phyloP scores from a whole-genome alignment of 2,329 filamentous ascomycete species.

The Fusarium fracticaudum region DNA sequence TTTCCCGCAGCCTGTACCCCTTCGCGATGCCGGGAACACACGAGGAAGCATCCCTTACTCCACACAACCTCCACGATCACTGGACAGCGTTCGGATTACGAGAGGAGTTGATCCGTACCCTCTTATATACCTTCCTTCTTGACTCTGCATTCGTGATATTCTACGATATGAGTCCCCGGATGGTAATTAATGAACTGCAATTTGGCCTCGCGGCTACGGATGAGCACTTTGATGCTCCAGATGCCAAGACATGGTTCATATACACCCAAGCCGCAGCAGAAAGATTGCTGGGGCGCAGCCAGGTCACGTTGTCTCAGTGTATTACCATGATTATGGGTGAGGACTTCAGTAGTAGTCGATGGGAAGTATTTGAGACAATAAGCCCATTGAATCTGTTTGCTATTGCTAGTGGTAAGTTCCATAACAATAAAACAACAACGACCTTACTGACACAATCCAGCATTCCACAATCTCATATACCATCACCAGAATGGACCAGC shows the following conservation, averaged over 20 bases:
- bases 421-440: too few relatives aligned
- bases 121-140: constrained; percentile 16
- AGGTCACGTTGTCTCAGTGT: not conserved
- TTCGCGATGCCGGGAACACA: not conserved
- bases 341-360: not conserved
- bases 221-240: not conserved
- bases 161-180: constrained; percentile 12
- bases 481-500: constrained; percentile 6
- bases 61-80: not conserved
- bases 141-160: constrained; percentile 29
- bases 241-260: not conserved
- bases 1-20: not conserved
- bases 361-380: constrained; percentile 3
- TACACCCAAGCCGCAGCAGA: not conserved
- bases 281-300: not conserved
- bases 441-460: not conserved
- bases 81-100: not conserved
- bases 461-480: constrained; percentile 27
- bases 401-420: constrained; percentile 13
- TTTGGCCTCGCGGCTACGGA: constrained; percentile 13
- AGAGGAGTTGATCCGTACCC: constrained; percentile 23
- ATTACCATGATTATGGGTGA: not conserved
- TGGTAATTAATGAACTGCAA: constrained; percentile 7
- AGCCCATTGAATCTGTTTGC: constrained; percentile 14
- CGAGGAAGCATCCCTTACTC: not conserved